Evolutionary conservation across 805 yeast genomes (phyloP), one percentile per base, ranked within the genome.

Genomic region (Barnettozyma vustinii): DNA sequence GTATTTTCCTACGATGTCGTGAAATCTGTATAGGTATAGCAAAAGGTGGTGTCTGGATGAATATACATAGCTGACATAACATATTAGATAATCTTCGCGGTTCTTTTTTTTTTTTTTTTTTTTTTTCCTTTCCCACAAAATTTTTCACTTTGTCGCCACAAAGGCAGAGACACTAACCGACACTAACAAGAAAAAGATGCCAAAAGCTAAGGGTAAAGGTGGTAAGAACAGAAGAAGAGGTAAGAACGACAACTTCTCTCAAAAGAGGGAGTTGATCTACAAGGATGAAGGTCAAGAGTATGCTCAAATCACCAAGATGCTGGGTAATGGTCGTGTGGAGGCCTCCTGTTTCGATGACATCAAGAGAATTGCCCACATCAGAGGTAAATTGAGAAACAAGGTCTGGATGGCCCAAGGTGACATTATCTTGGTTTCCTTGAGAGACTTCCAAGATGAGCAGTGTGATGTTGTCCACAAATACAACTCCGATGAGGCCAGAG

Each of bases 321-420:
- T 94, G 61, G 99, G 99, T 69, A 91, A 91, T 67, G 98, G 99
- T 57, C 83, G 99, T 72, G 84, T 94, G 48, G 96, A 91, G 69
- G 97, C 96, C 48, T 70, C 83, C 45, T 94, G 99, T 74, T 94
- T 94, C 65, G 99, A 94, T 66, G 97, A 96, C 56, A 76, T 77
- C 59, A 87, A 83, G 68, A 84, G 99, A 76, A 80, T 90, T 81
- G 99, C 96, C 18, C 99, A 92, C 67, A 94, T 94, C 65, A 88
- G 99, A 79, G 99, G 99, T 63, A 94, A 94, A 69, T 80, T 94
- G 74, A 87, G 99, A 80, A 94, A 94, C 84, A 94, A 92, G 81
- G 99, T 94, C 53, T 94, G 99, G 99, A 91, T 94, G 89, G 87
- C 87, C 43, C 98, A 90, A 70, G 99, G 99, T 75, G 99, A 94